These are phyloP conservation scores for Colletotrichum spaethianum DNA, from an alignment of 2,329 filamentous ascomycete species.

Conservation along the genomic window DNA sequence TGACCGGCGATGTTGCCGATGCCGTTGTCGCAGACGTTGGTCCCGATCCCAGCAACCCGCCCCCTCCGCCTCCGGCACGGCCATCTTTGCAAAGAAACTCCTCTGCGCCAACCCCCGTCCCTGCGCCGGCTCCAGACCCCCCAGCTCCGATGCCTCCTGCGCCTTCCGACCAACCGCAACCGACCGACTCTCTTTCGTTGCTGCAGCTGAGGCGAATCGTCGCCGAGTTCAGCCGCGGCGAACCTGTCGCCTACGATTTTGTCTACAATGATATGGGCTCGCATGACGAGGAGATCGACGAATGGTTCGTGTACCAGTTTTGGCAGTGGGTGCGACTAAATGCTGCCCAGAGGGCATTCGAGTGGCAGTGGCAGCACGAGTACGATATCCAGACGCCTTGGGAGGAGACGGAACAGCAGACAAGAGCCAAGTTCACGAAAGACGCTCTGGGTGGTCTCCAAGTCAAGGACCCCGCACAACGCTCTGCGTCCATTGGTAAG, in stretches of 20 bases:
- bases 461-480: conserved; percentile 62
- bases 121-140: conserved; percentile 41
- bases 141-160: conserved; percentile 42
- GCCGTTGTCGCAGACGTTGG: conserved; percentile 56
- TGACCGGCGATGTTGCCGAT: conserved; percentile 57
- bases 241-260: conserved; percentile 87
- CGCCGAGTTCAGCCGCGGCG: conserved; percentile 78
- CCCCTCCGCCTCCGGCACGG: conserved; percentile 51
- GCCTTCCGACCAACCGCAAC: conserved; percentile 55
- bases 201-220: conserved; percentile 81
- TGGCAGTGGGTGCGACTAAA: conserved; percentile 87
- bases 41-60: conserved; percentile 54
- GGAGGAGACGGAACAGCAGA: conserved; percentile 73
- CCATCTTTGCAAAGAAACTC: conserved; percentile 47
- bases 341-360: conserved; percentile 82
- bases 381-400: conserved; percentile 67
- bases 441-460: conserved; percentile 63
- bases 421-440: conserved; percentile 70
- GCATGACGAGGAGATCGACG: conserved; percentile 91
- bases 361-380: conserved; percentile 79
- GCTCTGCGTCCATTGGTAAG: conserved; percentile 68
- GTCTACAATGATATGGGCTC: conserved; percentile 80
- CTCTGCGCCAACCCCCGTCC: conserved; percentile 43
- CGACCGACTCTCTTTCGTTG: conserved; percentile 80
- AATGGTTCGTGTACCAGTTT: conserved; percentile 96